phyloP scores from a whole-genome alignment of 768 basidiomycete species.

The Podaxis sp. region DNA sequence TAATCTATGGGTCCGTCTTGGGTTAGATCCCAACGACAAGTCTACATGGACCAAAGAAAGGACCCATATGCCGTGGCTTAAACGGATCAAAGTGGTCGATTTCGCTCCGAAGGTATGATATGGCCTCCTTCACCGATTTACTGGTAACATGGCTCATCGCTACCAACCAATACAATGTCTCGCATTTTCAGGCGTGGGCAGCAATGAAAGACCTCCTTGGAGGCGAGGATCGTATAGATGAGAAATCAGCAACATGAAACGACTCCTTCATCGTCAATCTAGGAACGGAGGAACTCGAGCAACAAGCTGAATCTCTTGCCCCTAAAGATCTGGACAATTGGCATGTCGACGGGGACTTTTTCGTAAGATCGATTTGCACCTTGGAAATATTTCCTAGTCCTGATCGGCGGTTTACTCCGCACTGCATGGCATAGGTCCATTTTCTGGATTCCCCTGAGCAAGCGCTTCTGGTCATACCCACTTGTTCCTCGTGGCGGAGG shows the following conservation, averaged over 20 bases:
- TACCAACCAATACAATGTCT: not conserved
- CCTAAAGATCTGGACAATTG: slow-evolving; percentile 57
- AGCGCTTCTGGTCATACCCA: slow-evolving; percentile 59
- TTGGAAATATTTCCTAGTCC: not conserved
- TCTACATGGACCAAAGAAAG: slow-evolving; percentile 53
- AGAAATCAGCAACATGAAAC: slow-evolving; percentile 47
- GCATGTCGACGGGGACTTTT: slow-evolving; percentile 65
- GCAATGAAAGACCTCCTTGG: slow-evolving; percentile 63
- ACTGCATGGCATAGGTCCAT: slow-evolving; percentile 37
- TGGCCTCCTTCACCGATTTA: not conserved
- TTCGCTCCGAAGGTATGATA: slow-evolving; percentile 51
- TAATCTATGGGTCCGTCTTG: slow-evolving; percentile 52
- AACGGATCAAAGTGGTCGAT: slow-evolving; percentile 40
- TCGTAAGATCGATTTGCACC: slow-evolving; percentile 29
- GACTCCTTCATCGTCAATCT: slow-evolving; percentile 67
- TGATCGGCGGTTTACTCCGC: not conserved
- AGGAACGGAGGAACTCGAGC: slow-evolving; percentile 44
- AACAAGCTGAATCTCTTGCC: slow-evolving; percentile 25
- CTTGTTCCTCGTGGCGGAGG: slow-evolving; percentile 55
- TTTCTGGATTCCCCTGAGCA: slow-evolving; percentile 69
- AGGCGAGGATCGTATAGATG: slow-evolving; percentile 57
- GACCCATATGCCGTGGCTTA: slow-evolving; percentile 57
- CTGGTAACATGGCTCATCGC: slow-evolving; percentile 32
- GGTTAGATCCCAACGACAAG: slow-evolving; percentile 52
- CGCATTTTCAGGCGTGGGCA: slow-evolving; percentile 46